Percentiles rank a stretch among this genome's conserved stretches.
Conservation (phyloP, 2,329 filamentous ascomycete genomes). For the Aspergillus fijiensis region DNA sequence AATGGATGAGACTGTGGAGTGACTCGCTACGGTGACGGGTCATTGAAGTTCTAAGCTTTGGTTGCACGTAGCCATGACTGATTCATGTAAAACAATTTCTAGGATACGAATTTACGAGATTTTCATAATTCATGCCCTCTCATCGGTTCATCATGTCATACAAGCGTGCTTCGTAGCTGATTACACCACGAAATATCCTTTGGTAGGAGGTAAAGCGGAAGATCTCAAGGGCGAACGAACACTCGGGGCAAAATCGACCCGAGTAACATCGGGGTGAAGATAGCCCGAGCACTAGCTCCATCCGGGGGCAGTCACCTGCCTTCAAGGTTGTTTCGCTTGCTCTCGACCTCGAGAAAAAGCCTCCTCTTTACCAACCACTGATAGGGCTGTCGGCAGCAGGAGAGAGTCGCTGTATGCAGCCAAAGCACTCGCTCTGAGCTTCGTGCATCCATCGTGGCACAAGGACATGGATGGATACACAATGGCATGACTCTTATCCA, state of each 20-base stretch:
- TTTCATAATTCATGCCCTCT: background rate
- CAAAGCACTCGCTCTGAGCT: background rate
- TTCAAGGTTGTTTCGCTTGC: too few species aligned
- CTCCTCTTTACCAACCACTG: too few species aligned
- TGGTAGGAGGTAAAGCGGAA: background rate
- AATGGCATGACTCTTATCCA: background rate
- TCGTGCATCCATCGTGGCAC: background rate
- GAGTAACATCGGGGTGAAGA: conserved; percentile 1
- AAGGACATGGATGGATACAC: background rate
- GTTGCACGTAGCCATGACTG: conserved; percentile 1
- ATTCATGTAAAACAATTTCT: conserved; percentile 8
- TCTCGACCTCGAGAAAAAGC: too few species aligned
- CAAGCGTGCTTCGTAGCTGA: background rate
- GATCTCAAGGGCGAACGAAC: background rate
- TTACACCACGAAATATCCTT: background rate
- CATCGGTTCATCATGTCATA: background rate
- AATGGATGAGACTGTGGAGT: conserved; percentile 16
- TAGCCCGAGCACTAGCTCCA: background rate
- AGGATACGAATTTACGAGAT: conserved; percentile 9
- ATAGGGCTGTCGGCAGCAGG: too few species aligned
- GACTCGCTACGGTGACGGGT: conserved; percentile 8
- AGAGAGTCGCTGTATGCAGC: too few species aligned
- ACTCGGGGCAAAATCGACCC: background rate
- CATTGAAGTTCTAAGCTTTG: background rate
- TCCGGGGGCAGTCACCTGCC: too few species aligned